Evolutionary conservation across 2,329 filamentous ascomycete species (phyloP), one percentile per base, ranked within the genome.

Genomic region (Gliomastix tumulicola): DNA sequence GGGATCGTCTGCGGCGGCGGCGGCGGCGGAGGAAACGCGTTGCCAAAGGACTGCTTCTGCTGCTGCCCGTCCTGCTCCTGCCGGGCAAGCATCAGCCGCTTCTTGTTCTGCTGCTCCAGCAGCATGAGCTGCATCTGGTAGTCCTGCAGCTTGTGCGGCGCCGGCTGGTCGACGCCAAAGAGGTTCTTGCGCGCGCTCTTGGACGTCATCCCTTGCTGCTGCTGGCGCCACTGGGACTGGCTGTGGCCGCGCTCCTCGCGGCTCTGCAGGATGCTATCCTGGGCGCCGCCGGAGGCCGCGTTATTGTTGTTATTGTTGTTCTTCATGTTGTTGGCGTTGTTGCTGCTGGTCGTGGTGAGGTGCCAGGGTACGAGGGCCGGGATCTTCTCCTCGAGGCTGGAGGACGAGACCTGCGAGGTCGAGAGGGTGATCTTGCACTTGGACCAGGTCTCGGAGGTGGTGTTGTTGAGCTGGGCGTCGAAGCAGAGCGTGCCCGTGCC

Each of bases 71-170:
- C 82, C 57, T 87, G 82, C 52, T 84, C 73, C 53, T 77, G 79
- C 16, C 82, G 74, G 16, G 82, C 82, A 16, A 28, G 25, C 80
- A 85, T 84, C 64, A 86, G 74, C 37, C 87, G 65, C 13, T 82
- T 69, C 59, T 85, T 86, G 68, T 86, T 87, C 50, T 87, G 87
- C 60, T 88, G 82, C 58, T 86, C 82, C 58, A 87, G 82, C n/a
- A 87, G 69, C 82, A 85, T 86, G 50, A 87, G 64, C 55, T 88
- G 82, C 81, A 86, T 86, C 62, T 87, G 82, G 49, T 87, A 87
- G 55, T 88, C 82, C 56, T 86, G 82, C 30, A 87, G 66, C 17
- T 82, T 82, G 54, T 86, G 81, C 53, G 84, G 22, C 9, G 22
- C 22, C 22, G 9, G 22, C 9, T 25, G 22, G 9, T 25, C n/a